These are phyloP conservation scores for Aspergillus sclerotialis DNA, from an alignment of 2,329 filamentous ascomycete genomes.

Conservation along the genomic window DNA sequence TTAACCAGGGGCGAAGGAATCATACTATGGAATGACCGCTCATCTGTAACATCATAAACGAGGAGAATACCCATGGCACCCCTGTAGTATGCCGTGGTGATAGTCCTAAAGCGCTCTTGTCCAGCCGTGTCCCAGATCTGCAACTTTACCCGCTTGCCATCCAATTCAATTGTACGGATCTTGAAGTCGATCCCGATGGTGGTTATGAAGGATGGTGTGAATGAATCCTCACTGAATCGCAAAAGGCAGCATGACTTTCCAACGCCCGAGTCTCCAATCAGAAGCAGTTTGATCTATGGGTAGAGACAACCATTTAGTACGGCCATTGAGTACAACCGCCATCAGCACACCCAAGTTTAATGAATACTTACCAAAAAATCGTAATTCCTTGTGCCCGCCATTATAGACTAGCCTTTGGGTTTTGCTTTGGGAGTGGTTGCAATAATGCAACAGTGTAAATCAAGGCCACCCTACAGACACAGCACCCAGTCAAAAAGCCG, in stretches of 20 bases:
- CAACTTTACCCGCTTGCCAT: slow-evolving; percentile 97
- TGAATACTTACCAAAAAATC: slow-evolving; percentile 78
- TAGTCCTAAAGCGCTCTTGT: slow-evolving; percentile 96
- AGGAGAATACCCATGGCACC: slow-evolving; percentile 97
- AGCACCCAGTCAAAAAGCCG: background rate
- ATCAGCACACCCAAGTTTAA: slow-evolving; percentile 3
- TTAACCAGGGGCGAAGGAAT: slow-evolving; percentile 10
- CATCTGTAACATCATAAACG: slow-evolving; percentile 97
- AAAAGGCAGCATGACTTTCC: slow-evolving; percentile 96
- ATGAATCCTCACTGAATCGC: slow-evolving; percentile 95
- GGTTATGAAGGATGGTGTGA: slow-evolving; percentile 95
- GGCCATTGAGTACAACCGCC: slow-evolving; percentile 5
- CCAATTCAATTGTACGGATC: slow-evolving; percentile 97
- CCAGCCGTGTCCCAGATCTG: slow-evolving; percentile 99
- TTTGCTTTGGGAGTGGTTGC: slow-evolving; percentile 4
- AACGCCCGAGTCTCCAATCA: slow-evolving; percentile 94
- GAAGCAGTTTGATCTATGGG: slow-evolving; percentile 82
- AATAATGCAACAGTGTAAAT: background rate
- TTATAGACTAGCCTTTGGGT: slow-evolving; percentile 40
- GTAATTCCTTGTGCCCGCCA: slow-evolving; percentile 98
- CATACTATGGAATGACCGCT: slow-evolving; percentile 91
- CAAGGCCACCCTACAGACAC: background rate
- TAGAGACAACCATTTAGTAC: slow-evolving; percentile 12
- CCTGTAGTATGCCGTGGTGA: slow-evolving; percentile 97
- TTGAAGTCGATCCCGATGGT: slow-evolving; percentile 99